phyloP scores from a whole-genome alignment of 2,329 filamentous ascomycete species.

The Sporothrix luriei region DNA sequence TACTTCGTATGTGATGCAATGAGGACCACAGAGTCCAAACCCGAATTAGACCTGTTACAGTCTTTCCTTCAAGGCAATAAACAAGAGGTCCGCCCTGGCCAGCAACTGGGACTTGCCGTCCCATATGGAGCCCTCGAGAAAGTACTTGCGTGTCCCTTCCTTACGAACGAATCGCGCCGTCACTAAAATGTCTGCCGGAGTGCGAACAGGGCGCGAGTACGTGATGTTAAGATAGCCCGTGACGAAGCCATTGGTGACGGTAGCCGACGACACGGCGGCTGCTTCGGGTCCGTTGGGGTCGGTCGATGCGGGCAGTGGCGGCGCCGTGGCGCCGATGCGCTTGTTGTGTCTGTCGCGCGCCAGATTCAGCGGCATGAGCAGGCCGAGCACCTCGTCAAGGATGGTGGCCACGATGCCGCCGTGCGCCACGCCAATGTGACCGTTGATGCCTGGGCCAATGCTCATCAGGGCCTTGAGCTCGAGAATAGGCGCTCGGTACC shows the following conservation, averaged over 20 bases:
- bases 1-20: background rate
- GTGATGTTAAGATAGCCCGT: constrained; percentile 59
- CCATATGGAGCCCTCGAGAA: constrained; percentile 52
- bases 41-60: constrained; percentile 30
- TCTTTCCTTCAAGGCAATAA: constrained; percentile 38
- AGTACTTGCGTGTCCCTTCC: constrained; percentile 58
- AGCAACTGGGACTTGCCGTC: constrained; percentile 52
- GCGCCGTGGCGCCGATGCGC: constrained; percentile 14
- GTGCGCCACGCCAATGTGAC: constrained; percentile 56
- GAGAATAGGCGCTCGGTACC: constrained; percentile 35
- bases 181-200: constrained; percentile 53
- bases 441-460: constrained; percentile 57
- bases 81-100: constrained; percentile 58
- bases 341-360: constrained; percentile 23
- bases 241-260: constrained; percentile 42
- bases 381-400: constrained; percentile 61
- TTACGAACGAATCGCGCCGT: constrained; percentile 49
- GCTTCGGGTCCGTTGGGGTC: constrained; percentile 24
- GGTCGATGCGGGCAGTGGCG: background rate
- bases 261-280: constrained; percentile 31
- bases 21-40: background rate
- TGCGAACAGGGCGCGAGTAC: constrained; percentile 57
- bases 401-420: constrained; percentile 61
- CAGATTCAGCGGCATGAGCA: constrained; percentile 51
- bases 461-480: constrained; percentile 44